Conservation (phyloP, 306 rosid genomes). For the Mimosa pudica region DNA sequence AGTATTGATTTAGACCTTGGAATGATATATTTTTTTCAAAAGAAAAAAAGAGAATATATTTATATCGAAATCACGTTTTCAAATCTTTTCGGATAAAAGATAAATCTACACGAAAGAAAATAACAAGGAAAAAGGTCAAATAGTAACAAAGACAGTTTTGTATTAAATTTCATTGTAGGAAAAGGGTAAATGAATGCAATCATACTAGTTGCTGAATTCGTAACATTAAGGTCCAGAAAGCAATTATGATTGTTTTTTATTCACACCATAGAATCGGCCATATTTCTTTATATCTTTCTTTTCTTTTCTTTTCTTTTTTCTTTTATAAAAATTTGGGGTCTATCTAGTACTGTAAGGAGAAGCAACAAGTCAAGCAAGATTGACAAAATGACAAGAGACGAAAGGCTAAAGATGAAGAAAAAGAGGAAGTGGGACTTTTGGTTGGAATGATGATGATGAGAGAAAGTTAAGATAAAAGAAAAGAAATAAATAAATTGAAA, state of each 20-base stretch:
- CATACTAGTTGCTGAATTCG: neutral
- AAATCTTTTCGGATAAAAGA: neutral
- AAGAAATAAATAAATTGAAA: neutral
- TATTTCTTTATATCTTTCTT: neutral
- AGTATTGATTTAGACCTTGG: neutral
- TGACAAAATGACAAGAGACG: constrained; percentile 42
- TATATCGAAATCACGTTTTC: neutral
- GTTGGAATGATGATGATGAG: constrained; percentile 44
- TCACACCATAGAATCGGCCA: constrained; percentile 13
- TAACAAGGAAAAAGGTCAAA: neutral
- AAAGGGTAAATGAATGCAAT: neutral
- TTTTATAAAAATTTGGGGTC: neutral
- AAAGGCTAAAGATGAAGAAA: constrained; percentile 35
- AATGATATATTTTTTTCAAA: neutral
- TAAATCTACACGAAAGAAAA: neutral
- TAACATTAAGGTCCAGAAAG: neutral
- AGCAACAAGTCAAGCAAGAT: constrained; percentile 37
- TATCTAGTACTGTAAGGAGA: constrained; percentile 23
- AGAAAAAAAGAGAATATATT: neutral
- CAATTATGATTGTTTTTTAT: neutral
- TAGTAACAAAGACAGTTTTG: neutral
- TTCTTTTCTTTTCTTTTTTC: no score
- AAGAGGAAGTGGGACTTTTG: constrained; percentile 46
- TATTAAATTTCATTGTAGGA: neutral
- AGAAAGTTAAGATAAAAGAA: constrained; percentile 39